A percentile compares a stretch with the other conserved stretches of the same genome.
phyloP scores from a whole-genome alignment of 768 basidiomycete species.

The Boletus subparvulus region DNA sequence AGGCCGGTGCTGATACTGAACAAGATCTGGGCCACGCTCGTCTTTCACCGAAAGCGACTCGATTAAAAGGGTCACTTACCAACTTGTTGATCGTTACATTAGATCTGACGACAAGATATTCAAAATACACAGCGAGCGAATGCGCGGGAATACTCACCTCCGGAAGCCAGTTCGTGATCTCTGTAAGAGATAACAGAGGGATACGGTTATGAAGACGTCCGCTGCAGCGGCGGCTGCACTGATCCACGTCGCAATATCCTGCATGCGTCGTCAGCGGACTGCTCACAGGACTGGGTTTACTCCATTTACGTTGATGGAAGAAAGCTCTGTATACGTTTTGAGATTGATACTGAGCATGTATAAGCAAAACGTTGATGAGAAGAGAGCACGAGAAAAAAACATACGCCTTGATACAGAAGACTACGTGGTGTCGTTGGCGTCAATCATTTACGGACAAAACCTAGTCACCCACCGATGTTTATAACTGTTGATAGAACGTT shows the following conservation, averaged over 20 bases:
- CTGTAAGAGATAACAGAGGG: slow-evolving; percentile 47
- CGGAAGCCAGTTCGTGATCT: slow-evolving; percentile 51
- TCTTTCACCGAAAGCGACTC: background rate
- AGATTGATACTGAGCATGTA: slow-evolving; percentile 34
- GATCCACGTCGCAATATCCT: background rate
- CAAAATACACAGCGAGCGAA: background rate
- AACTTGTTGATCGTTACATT: slow-evolving; percentile 53
- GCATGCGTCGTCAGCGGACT: background rate
- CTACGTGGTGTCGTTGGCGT: background rate
- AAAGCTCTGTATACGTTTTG: background rate
- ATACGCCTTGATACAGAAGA: background rate
- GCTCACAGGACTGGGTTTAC: background rate
- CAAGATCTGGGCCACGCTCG: slow-evolving; percentile 36
- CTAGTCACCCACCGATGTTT: slow-evolving; percentile 32
- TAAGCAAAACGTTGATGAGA: slow-evolving; percentile 1
- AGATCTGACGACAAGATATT: slow-evolving; percentile 26
- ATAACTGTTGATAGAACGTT: slow-evolving; percentile 18
- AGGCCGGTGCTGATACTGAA: slow-evolving; percentile 48
- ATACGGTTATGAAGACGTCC: slow-evolving; percentile 49
- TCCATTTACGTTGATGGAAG: background rate
- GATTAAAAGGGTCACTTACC: slow-evolving; percentile 7
- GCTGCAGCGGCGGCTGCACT: slow-evolving; percentile 49
- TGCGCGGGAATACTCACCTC: slow-evolving; percentile 23
- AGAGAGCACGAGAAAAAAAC: background rate
- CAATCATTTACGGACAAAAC: background rate